Conservation (phyloP, 495 filamentous ascomycete genomes). For the Penicillium atrosanguineum region DNA sequence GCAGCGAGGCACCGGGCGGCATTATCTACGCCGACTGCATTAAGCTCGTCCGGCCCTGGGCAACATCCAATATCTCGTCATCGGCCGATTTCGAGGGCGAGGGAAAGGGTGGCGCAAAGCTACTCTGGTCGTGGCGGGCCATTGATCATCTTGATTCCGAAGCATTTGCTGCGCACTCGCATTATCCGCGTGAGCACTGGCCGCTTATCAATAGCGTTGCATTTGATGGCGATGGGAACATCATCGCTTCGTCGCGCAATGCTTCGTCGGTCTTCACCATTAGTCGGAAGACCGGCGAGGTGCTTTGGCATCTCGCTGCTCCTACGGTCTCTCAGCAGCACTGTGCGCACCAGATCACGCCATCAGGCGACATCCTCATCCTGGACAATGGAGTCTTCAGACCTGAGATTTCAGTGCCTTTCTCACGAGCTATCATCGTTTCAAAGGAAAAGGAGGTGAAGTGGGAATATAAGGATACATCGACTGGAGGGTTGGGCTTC, state of each 20-base stretch:
- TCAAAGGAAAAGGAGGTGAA: constrained; percentile 31
- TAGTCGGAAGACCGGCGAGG: constrained; percentile 31
- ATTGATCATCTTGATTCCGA: constrained; percentile 36
- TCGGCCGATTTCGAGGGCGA: constrained; percentile 25
- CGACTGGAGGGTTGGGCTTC: constrained; percentile 39
- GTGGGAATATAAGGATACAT: constrained; percentile 45
- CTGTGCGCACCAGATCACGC: constrained; percentile 37
- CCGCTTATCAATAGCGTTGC: constrained; percentile 44
- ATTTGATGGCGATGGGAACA: constrained; percentile 35
- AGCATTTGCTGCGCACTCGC: constrained; percentile 34
- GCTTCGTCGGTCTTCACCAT: constrained; percentile 44
- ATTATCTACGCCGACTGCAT: constrained; percentile 44
- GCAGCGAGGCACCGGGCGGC: constrained; percentile 36
- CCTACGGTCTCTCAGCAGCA: constrained; percentile 45
- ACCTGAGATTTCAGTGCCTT: constrained; percentile 35
- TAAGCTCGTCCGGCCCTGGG: constrained; percentile 37
- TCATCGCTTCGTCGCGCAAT: constrained; percentile 42
- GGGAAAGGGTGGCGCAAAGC: constrained; percentile 25
- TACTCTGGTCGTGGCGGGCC: constrained; percentile 45
- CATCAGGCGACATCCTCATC: constrained; percentile 41
- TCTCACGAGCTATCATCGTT: constrained; percentile 41
- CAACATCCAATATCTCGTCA: constrained; percentile 13
- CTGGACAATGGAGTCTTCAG: constrained; percentile 49
- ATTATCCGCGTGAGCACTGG: constrained; percentile 47
- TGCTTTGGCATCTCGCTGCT: constrained; percentile 42